These are phyloP conservation scores for Triticum monococcum DNA, from an alignment of 176 grass and related monocot genomes.

Conservation along the genomic window DNA sequence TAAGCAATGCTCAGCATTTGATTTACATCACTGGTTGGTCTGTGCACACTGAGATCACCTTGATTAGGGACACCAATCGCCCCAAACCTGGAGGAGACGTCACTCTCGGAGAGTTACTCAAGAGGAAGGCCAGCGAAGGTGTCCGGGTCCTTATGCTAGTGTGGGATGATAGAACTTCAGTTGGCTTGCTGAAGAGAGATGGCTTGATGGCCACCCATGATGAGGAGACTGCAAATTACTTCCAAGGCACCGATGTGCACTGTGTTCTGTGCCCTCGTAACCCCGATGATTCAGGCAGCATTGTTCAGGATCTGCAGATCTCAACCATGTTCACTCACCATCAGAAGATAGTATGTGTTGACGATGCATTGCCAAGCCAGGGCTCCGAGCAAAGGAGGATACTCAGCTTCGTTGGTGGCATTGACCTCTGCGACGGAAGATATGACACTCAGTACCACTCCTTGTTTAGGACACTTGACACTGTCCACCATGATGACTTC, in stretches of 20 bases:
- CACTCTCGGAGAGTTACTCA: conserved; percentile 63
- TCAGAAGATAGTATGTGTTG: conserved; percentile 61
- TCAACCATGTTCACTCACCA: conserved; percentile 74
- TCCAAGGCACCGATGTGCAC: conserved; percentile 37
- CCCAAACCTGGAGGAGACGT: conserved; percentile 58
- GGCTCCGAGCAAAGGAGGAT: conserved; percentile 53
- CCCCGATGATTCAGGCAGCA: conserved; percentile 56
- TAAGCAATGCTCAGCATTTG: conserved; percentile 52
- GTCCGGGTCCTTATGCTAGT: conserved; percentile 59
- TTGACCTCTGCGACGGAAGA: conserved; percentile 69
- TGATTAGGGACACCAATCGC: conserved; percentile 58
- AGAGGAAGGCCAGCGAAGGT: conserved; percentile 64
- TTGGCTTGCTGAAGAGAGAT: conserved; percentile 56
- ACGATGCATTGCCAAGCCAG: conserved; percentile 52
- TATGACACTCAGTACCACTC: conserved; percentile 67
- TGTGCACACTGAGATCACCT: conserved; percentile 51
- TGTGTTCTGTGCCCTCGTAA: conserved; percentile 61
- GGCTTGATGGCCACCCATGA: conserved; percentile 68
- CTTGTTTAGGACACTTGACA: conserved; percentile 63
- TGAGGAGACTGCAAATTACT: conserved; percentile 56
- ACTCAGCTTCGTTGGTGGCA: conserved; percentile 59
- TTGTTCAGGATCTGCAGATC: conserved; percentile 64
- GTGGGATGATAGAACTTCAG: conserved; percentile 65
- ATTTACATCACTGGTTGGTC: conserved; percentile 73
- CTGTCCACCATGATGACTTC: conserved; percentile 56